Evolutionary conservation across 2,329 filamentous ascomycete species (phyloP), one percentile per base, ranked within the genome.

Genomic region (Gliomastix tumulicola): DNA sequence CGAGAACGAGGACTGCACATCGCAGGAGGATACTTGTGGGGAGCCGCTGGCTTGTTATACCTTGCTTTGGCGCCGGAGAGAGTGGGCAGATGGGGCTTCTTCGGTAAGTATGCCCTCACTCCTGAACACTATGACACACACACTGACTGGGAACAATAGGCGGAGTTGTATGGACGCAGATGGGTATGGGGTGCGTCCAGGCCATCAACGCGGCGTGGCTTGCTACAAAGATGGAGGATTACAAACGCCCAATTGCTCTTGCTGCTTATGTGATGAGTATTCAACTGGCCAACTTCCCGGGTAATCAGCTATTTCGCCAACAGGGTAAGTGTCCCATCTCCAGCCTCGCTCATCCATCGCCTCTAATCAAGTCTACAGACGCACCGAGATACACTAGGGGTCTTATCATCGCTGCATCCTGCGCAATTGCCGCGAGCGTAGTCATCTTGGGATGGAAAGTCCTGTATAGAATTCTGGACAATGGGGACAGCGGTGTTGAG

Each of bases 261-360:
- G 53, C 51, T 15, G 51, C 51, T 2, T 55, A 55, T 37, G 53
- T 55, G 1, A 52, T 55, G 50, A 51, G 49, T 30, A 49, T 55
- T 8, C 53, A 55, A 21, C 47, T 55, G 9, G 51, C 53, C 22
- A 55, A 49, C 21, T 53, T 55, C 13, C 49, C 47, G 3, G 53
- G 52, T 1, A 55, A 52, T n/a, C 51, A 55, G 16, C 27, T 55
- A 1, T 55, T 55, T 11, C 44, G 49, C 5, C 21, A 42, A 2
- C 36, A 52, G 45, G 52, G 52, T 51, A 43, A 10, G 34, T 23
- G 15, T 20, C 11, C 7, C 8, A 18, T 12, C 12, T 20, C n/a
- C 25, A 12, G 16, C 25, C 16, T 15, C 16, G 25, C 13, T 28
- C 25, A 3, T 28, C 25, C 13, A 28, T 28, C 3, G 13, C 16